Conservation (phyloP, 768 basidiomycete genomes). For the Guyanaporus albipodus region DNA sequence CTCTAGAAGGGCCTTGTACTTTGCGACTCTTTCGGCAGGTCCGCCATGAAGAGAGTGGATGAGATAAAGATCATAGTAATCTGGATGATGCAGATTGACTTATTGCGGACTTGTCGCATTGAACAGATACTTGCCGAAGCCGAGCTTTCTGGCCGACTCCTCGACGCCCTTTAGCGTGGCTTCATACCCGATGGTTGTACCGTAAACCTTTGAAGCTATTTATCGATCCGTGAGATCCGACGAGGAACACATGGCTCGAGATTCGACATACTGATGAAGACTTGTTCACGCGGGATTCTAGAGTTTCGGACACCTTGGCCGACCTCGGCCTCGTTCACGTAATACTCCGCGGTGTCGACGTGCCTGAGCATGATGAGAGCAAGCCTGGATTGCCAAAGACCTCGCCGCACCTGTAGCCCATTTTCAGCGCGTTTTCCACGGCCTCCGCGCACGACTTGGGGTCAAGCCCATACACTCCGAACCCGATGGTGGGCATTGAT, state of each 20-base stretch:
- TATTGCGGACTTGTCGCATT: not conserved
- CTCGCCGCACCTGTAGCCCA: slow-evolving; percentile 25
- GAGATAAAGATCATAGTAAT: slow-evolving; percentile 46
- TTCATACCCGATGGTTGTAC: slow-evolving; percentile 11
- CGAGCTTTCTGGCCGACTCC: slow-evolving; percentile 25
- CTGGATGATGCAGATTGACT: slow-evolving; percentile 18
- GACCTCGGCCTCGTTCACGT: slow-evolving; percentile 25
- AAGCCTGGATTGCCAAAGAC: not conserved
- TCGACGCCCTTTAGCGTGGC: slow-evolving; percentile 12
- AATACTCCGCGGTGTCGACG: slow-evolving; percentile 24
- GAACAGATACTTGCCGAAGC: slow-evolving; percentile 9
- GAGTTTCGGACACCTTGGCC: slow-evolving; percentile 23
- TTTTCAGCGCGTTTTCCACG: slow-evolving; percentile 20
- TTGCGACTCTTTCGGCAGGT: slow-evolving; percentile 35
- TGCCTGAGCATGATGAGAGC: slow-evolving; percentile 16
- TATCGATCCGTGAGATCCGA: not conserved
- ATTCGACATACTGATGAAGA: slow-evolving; percentile 27
- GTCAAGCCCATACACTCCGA: slow-evolving; percentile 22
- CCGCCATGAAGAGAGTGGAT: slow-evolving; percentile 43
- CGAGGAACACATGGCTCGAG: not conserved
- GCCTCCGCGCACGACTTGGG: slow-evolving; percentile 6
- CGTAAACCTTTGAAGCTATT: slow-evolving; percentile 23
- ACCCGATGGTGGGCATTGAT: slow-evolving; percentile 26
- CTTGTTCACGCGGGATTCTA: slow-evolving; percentile 23
- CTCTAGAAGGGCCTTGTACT: slow-evolving; percentile 38